These are phyloP conservation scores for Poronia punctata DNA, from an alignment of 495 filamentous ascomycete genomes.

Conservation along the genomic window DNA sequence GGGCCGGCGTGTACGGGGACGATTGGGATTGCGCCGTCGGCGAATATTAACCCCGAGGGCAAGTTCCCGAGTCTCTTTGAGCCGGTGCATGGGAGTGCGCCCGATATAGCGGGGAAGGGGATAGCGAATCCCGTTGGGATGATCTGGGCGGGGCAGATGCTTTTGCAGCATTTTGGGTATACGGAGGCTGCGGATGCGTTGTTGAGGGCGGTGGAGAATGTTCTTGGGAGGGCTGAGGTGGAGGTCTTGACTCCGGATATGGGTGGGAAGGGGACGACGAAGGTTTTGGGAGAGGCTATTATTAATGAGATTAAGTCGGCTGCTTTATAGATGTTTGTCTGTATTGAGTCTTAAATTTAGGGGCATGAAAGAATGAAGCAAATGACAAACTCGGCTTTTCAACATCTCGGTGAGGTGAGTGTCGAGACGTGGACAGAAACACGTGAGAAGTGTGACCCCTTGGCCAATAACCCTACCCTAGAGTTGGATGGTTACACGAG, in stretches of 20 bases:
- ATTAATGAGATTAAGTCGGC: slow-evolving; percentile 20
- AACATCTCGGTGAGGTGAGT: too few species aligned
- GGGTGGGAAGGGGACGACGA: slow-evolving; percentile 57
- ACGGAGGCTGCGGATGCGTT: slow-evolving; percentile 52
- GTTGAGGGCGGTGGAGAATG: slow-evolving; percentile 59
- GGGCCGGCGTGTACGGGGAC: slow-evolving; percentile 80
- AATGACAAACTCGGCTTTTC: too few species aligned
- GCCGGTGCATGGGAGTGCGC: slow-evolving; percentile 70
- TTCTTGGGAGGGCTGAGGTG: slow-evolving; percentile 44
- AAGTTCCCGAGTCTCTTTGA: slow-evolving; percentile 74
- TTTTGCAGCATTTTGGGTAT: slow-evolving; percentile 66
- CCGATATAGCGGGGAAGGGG: slow-evolving; percentile 66
- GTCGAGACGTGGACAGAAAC: too few species aligned
- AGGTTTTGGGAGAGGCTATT: slow-evolving; percentile 54
- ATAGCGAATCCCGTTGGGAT: slow-evolving; percentile 67
- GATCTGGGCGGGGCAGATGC: slow-evolving; percentile 65
- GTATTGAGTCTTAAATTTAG: not conserved
- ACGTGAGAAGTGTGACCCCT: too few species aligned
- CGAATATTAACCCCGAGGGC: slow-evolving; percentile 59
- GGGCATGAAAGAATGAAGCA: too few species aligned
- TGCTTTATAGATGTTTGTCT: too few species aligned
- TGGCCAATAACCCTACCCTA: too few species aligned
- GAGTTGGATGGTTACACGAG: too few species aligned
- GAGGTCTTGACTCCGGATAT: slow-evolving; percentile 60
- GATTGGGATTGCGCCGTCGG: slow-evolving; percentile 73